These are phyloP conservation scores for Batkoa obscura DNA, from an alignment of 371 early-diverging fungal species.

Conservation along the genomic window DNA sequence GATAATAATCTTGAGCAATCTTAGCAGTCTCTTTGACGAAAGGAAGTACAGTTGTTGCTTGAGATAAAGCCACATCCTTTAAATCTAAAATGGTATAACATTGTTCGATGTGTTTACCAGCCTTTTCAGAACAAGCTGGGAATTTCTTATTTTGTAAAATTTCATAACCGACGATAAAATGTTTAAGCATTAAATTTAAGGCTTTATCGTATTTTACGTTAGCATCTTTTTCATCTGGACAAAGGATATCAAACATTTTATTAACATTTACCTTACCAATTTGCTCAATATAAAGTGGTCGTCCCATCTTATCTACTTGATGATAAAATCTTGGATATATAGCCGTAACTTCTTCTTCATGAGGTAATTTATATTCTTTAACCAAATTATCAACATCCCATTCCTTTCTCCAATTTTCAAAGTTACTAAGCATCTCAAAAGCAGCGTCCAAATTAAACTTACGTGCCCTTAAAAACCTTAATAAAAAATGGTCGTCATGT, in stretches of 20 bases:
- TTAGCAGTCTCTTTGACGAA: conserved; percentile 35
- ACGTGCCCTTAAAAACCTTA: conserved; percentile 52
- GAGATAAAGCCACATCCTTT: conserved; percentile 35
- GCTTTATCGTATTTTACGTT: neutral
- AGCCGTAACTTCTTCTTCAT: conserved; percentile 19
- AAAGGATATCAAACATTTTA: conserved; percentile 32
- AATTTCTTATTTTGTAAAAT: conserved; percentile 29
- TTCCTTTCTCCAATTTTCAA: conserved; percentile 38
- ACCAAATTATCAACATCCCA: conserved; percentile 20
- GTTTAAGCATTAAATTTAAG: conserved; percentile 20
- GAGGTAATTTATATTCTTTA: conserved; percentile 21
- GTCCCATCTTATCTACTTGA: conserved; percentile 45
- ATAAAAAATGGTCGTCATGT: conserved; percentile 39
- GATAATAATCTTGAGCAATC: conserved; percentile 60
- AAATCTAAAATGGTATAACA: conserved; percentile 51
- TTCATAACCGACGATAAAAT: conserved; percentile 47
- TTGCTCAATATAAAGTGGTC: conserved; percentile 51
- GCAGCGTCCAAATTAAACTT: conserved; percentile 33
- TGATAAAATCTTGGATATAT: conserved; percentile 57
- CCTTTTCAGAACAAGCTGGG: conserved; percentile 29
- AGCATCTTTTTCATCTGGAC: conserved; percentile 19
- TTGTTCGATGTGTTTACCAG: conserved; percentile 35
- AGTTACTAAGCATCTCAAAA: conserved; percentile 42
- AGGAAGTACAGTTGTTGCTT: conserved; percentile 28
- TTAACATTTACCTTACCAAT: conserved; percentile 33